These are phyloP conservation scores for Stromatinia cepivora DNA, from an alignment of 2,329 filamentous ascomycete genomes.

Conservation along the genomic window DNA sequence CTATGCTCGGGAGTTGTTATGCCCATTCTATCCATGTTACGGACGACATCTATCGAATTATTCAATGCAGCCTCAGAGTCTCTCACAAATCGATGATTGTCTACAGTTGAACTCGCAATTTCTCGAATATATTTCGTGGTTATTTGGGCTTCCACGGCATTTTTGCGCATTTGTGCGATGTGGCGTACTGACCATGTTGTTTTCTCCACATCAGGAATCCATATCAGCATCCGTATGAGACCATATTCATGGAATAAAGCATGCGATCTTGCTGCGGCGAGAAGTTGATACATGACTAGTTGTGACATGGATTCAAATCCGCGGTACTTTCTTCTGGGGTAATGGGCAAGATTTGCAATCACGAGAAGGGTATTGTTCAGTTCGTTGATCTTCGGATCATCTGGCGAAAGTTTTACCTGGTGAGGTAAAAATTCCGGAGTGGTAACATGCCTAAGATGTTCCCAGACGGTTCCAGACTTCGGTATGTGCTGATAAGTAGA, in stretches of 20 bases:
- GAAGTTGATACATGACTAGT: slow-evolving; percentile 62
- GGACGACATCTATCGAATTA: slow-evolving; percentile 45
- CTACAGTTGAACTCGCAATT: slow-evolving; percentile 48
- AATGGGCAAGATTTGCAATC: slow-evolving; percentile 63
- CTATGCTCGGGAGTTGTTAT: slow-evolving; percentile 50
- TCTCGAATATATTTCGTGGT: slow-evolving; percentile 60
- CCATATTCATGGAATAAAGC: slow-evolving; percentile 73
- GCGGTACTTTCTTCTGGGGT: slow-evolving; percentile 51
- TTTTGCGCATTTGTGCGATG: slow-evolving; percentile 55
- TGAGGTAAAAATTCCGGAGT: slow-evolving; percentile 53
- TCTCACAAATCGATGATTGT: slow-evolving; percentile 39
- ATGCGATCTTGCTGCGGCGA: slow-evolving; percentile 57
- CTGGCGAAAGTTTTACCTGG: slow-evolving; percentile 47
- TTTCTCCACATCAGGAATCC: slow-evolving; percentile 64
- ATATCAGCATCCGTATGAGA: slow-evolving; percentile 75
- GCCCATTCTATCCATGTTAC: slow-evolving; percentile 50
- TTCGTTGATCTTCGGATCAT: slow-evolving; percentile 44
- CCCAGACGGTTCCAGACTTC: slow-evolving; percentile 60
- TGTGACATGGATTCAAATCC: slow-evolving; percentile 57
- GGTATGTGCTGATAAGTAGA: slow-evolving; percentile 52
- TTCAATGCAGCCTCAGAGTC: slow-evolving; percentile 52
- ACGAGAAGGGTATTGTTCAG: slow-evolving; percentile 75
- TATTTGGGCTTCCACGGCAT: slow-evolving; percentile 60
- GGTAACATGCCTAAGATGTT: slow-evolving; percentile 57
- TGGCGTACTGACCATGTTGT: slow-evolving; percentile 59